Evolutionary conservation across 495 filamentous ascomycete species (phyloP), one percentile per base, ranked within the genome.

Genomic region (Lasiosphaeris hirsuta): DNA sequence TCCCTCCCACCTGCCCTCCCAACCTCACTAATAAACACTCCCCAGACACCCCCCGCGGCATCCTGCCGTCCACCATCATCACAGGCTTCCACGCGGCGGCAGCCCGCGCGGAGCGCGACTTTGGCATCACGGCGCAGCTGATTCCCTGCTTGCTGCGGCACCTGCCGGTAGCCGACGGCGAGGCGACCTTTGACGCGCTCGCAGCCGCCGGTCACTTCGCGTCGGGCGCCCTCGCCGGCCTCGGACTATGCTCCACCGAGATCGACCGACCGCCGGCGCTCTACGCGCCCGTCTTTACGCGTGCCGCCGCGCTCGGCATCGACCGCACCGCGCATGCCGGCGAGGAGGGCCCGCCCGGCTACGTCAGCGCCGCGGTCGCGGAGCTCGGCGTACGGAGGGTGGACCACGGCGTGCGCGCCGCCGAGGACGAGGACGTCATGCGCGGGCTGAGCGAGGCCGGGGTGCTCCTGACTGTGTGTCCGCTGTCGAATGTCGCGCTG

Each of bases 71-170:
- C 1, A 85, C 82, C 7, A 76, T 90, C 18, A 72, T 90, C 0
- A 57, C 57, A 3, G 87, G 87, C 1, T 84, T 89, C 61, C 68
- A 66, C 10, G 72, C 73, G 7, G 88, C 83, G 0, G 84, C 85
- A 57, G 64, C 74, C 48, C 78, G 82, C 41, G 88, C 87, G 0
- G 77, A 84, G 63, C 59, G 60, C n/a, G 83, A 90, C 45, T 76
- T 88, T 11, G 82, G 81, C 10, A 75, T 91, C 15, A 79, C 77
- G 4, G 83, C 82, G 6, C 70, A 81, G 42, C 68, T 90, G 15
- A 88, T 89, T 47, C 77, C 86, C 47, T 90, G 86, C 62, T 85
- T 90, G 58, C 72, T 92, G 48, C 75, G 86, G 35, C 86, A 91
- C 69, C 72, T 91, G 15, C 82, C 86, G 7, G 78, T 83, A 7